phyloP scores from a whole-genome alignment of 768 basidiomycete species.

The Scleroderma bovista region DNA sequence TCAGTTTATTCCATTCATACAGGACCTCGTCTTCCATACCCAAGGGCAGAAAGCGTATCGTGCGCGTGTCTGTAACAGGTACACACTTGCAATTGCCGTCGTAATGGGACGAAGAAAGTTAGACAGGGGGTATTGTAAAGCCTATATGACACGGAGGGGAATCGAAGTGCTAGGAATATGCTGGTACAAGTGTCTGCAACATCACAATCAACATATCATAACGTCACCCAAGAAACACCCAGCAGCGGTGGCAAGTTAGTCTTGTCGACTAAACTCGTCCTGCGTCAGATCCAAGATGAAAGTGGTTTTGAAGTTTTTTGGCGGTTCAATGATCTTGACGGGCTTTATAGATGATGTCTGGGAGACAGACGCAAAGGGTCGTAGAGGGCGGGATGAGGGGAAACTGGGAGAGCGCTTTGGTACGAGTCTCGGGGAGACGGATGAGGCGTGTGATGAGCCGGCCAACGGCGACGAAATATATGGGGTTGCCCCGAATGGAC shows the following conservation, averaged over 20 bases:
- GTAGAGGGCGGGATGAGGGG: constrained; percentile 66
- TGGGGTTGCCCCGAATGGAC: constrained; percentile 22
- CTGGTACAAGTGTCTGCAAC: constrained; percentile 10
- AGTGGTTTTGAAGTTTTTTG: constrained; percentile 60
- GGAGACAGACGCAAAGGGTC: constrained; percentile 68
- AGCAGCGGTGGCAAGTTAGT: constrained; percentile 24
- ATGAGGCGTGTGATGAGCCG: constrained; percentile 28
- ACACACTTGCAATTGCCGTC: background rate
- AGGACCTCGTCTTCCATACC: no score
- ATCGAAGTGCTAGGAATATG: constrained; percentile 11
- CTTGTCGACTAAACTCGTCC: constrained; percentile 73
- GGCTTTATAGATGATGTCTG: constrained; percentile 37
- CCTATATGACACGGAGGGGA: constrained; percentile 1
- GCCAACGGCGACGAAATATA: constrained; percentile 63
- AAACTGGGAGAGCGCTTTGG: constrained; percentile 51
- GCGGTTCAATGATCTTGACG: constrained; percentile 75
- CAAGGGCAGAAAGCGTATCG: no score
- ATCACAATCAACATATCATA: no score
- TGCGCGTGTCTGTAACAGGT: no score
- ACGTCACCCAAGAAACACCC: background rate
- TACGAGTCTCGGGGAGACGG: constrained; percentile 26
- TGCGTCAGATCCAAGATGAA: constrained; percentile 81
- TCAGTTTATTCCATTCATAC: background rate
- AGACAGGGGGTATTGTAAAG: background rate
- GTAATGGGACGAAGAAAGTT: background rate